A percentile compares a stretch with the other conserved stretches of the same genome.
Conservation (phyloP, 2,329 filamentous ascomycete genomes). For the Colletotrichum nymphaeae region DNA sequence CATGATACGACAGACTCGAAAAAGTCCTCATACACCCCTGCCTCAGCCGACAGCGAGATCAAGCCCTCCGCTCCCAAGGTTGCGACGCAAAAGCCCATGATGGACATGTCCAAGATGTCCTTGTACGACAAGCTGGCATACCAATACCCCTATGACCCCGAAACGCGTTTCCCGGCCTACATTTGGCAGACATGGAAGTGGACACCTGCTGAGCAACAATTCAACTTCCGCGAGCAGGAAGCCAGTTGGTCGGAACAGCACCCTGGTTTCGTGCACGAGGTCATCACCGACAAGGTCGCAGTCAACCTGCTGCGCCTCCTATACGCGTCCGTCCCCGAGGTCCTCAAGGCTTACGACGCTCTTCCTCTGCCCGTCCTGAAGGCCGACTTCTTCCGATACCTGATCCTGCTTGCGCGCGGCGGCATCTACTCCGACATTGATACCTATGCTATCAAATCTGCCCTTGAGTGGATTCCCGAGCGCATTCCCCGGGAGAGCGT, state of each 20-base stretch:
- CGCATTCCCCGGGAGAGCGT: conserved; percentile 81
- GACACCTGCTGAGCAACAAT: conserved; percentile 80
- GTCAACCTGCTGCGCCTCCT: conserved; percentile 85
- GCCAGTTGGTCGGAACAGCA: conserved; percentile 90
- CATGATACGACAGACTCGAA: conserved; percentile 29
- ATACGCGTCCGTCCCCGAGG: conserved; percentile 84
- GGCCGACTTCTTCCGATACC: conserved; percentile 83
- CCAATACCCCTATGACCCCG: conserved; percentile 92
- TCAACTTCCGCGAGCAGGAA: conserved; percentile 85
- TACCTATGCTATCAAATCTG: conserved; percentile 85
- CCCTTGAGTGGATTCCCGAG: conserved; percentile 86
- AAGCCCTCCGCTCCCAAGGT: conserved; percentile 39
- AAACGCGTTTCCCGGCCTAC: conserved; percentile 92
- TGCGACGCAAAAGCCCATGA: conserved; percentile 70
- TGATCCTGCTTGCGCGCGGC: conserved; percentile 71
- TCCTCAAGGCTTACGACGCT: conserved; percentile 80
- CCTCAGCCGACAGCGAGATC: conserved; percentile 7
- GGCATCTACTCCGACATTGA: conserved; percentile 91
- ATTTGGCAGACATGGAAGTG: conserved; percentile 99
- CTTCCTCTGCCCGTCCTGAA: conserved; percentile 81
- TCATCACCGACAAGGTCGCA: conserved; percentile 92
- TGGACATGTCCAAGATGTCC: conserved; percentile 78
- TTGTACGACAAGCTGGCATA: conserved; percentile 87
- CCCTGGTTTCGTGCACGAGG: conserved; percentile 93
- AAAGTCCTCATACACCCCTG: background rate